A percentile compares a stretch with the other conserved stretches of the same genome.
Evolutionary conservation across 768 basidiomycete species (phyloP).

Genomic region (Termitomyces eurrhizus): DNA sequence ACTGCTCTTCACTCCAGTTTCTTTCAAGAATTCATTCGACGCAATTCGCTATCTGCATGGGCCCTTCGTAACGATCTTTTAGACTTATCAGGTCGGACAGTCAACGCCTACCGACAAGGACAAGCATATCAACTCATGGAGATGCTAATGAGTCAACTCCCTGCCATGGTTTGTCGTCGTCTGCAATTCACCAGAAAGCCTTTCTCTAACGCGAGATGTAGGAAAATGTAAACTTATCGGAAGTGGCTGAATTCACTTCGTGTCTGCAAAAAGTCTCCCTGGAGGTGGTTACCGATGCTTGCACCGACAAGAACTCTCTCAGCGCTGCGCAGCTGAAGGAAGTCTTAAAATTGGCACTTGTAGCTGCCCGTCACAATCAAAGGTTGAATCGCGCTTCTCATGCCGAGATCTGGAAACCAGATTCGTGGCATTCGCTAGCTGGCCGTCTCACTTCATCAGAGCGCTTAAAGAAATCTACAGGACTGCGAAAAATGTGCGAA

Average conservation of each 20-base stretch:
- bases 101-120: slow-evolving; percentile 73
- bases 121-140: slow-evolving; percentile 76
- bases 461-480: slow-evolving; percentile 61
- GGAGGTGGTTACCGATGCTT: slow-evolving; percentile 43
- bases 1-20: slow-evolving; percentile 70
- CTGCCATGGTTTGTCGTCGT: slow-evolving; percentile 38
- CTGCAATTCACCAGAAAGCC: background rate
- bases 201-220: slow-evolving; percentile 6
- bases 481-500: slow-evolving; percentile 58
- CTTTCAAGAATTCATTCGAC: slow-evolving; percentile 74
- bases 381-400: slow-evolving; percentile 31
- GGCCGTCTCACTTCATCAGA: slow-evolving; percentile 43
- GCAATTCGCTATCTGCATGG: slow-evolving; percentile 67
- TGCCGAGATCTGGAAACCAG: slow-evolving; percentile 53
- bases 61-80: slow-evolving; percentile 56
- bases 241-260: slow-evolving; percentile 48
- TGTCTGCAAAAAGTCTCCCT: slow-evolving; percentile 46
- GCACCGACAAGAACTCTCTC: slow-evolving; percentile 40
- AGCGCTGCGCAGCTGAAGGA: slow-evolving; percentile 72
- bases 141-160: slow-evolving; percentile 52
- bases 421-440: slow-evolving; percentile 50
- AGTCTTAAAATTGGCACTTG: slow-evolving; percentile 66
- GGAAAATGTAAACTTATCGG: slow-evolving; percentile 27
- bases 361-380: slow-evolving; percentile 64
- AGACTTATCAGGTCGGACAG: slow-evolving; percentile 48